Conservation (phyloP, 2,329 filamentous ascomycete species). For the Botrytis fragariae region DNA sequence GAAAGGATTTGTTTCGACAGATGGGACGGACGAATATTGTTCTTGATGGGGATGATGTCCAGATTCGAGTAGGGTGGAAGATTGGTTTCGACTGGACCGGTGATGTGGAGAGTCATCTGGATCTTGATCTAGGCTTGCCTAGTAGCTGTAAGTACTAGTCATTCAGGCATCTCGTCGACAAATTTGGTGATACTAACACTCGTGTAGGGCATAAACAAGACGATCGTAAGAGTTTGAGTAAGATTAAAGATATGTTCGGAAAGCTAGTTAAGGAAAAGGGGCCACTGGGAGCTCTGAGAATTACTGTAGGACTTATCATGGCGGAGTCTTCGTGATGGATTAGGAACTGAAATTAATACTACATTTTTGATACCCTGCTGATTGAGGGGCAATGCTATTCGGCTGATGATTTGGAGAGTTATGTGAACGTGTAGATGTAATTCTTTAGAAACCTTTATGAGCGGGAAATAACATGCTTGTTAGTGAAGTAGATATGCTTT, state of each 20-base stretch:
- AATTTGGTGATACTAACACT: slow-evolving; percentile 9
- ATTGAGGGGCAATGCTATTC: background rate
- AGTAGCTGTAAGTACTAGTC: slow-evolving; percentile 56
- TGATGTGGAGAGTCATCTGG: slow-evolving; percentile 60
- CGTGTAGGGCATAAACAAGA: slow-evolving; percentile 60
- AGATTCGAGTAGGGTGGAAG: slow-evolving; percentile 56
- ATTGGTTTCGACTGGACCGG: slow-evolving; percentile 71
- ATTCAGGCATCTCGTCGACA: background rate
- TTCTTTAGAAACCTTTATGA: background rate
- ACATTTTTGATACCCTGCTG: background rate
- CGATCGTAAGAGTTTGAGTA: slow-evolving; percentile 52
- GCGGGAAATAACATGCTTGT: background rate
- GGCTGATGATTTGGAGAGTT: too few relatives aligned
- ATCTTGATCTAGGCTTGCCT: slow-evolving; percentile 55
- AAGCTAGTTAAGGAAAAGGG: slow-evolving; percentile 55
- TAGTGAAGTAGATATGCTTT: background rate
- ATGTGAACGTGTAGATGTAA: background rate
- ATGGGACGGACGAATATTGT: slow-evolving; percentile 51
- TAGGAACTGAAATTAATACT: background rate
- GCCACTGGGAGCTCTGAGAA: slow-evolving; percentile 57
- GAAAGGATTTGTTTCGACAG: slow-evolving; percentile 51
- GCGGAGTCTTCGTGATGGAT: slow-evolving; percentile 1
- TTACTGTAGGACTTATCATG: slow-evolving; percentile 57
- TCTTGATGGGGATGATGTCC: slow-evolving; percentile 34
- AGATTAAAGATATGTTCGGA: slow-evolving; percentile 59